These are phyloP conservation scores for Colletotrichum orbiculare DNA, from an alignment of 2,329 filamentous ascomycete genomes.

Conservation along the genomic window DNA sequence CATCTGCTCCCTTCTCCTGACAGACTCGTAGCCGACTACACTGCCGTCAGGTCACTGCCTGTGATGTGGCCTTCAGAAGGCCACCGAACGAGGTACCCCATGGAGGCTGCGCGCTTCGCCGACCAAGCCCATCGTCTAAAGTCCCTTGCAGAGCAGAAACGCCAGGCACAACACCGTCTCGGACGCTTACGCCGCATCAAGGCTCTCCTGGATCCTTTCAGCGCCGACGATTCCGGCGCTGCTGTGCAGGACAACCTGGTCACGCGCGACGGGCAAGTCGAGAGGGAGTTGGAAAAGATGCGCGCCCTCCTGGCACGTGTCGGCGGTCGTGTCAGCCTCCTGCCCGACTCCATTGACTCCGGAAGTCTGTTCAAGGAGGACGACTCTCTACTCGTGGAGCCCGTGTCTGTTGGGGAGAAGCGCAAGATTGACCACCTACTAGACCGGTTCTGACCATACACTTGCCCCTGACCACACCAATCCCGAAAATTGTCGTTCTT, in stretches of 20 bases:
- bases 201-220: conserved; percentile 62
- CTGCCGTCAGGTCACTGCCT: conserved; percentile 60
- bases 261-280: conserved; percentile 72
- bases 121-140: conserved; percentile 61
- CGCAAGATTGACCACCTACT: conserved; percentile 56
- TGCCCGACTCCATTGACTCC: conserved; percentile 43
- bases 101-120: conserved; percentile 63
- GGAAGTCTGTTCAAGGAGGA: conserved; percentile 36
- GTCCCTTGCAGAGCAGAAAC: conserved; percentile 59
- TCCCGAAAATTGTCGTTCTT: too few relatives aligned
- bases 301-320: conserved; percentile 71
- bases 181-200: conserved; percentile 62
- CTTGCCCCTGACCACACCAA: not conserved
- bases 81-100: conserved; percentile 50
- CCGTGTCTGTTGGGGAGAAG: conserved; percentile 53
- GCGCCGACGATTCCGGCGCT: conserved; percentile 43
- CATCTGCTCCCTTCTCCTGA: not conserved
- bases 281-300: conserved; percentile 74
- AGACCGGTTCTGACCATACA: conserved; percentile 43
- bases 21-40: conserved; percentile 49
- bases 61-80: conserved; percentile 57
- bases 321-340: conserved; percentile 59
- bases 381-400: conserved; percentile 44
- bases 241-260: conserved; percentile 74
- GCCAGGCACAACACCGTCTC: conserved; percentile 52